Evolutionary conservation across 73 alveolate species (phyloP).

Genomic region (Paraurostyla sp.): DNA sequence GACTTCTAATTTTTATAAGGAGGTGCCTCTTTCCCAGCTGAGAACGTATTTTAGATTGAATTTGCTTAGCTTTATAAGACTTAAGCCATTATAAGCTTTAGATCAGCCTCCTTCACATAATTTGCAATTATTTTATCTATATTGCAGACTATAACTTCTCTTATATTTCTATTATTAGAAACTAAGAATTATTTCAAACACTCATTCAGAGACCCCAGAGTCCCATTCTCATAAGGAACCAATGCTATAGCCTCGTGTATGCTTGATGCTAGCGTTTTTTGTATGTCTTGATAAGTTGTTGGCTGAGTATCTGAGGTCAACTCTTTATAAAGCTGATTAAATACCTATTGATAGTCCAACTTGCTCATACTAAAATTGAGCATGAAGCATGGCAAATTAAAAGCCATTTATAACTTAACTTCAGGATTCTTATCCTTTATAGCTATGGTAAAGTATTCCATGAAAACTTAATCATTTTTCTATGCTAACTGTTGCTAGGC

Average conservation of each 20-base stretch:
- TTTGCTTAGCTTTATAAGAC: neutral
- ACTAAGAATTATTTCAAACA: neutral
- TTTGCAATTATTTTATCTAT: constrained; percentile 4
- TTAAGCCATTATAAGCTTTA: neutral
- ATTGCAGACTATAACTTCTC: neutral
- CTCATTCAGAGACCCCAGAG: constrained; percentile 10
- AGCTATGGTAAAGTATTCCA: neutral
- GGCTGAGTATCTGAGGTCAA: constrained; percentile 9
- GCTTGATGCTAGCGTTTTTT: neutral
- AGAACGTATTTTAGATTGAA: neutral
- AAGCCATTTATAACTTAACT: neutral
- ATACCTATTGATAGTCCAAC: neutral
- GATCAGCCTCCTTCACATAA: constrained; percentile 44
- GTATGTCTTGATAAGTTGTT: neutral
- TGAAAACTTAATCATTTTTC: neutral
- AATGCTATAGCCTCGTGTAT: constrained; percentile 39
- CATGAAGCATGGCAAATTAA: constrained; percentile 44
- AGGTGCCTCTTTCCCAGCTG: constrained; percentile 2
- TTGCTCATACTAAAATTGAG: neutral
- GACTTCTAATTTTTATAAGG: constrained; percentile 10
- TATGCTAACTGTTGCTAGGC: neutral
- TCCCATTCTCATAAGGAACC: neutral
- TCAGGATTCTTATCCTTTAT: constrained; percentile 1
- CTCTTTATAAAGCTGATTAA: constrained; percentile 14
- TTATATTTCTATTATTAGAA: neutral